Base-by-base conservation (phyloP, 2,329 filamentous ascomycete genomes). In the Trichoderma sp. region DNA sequence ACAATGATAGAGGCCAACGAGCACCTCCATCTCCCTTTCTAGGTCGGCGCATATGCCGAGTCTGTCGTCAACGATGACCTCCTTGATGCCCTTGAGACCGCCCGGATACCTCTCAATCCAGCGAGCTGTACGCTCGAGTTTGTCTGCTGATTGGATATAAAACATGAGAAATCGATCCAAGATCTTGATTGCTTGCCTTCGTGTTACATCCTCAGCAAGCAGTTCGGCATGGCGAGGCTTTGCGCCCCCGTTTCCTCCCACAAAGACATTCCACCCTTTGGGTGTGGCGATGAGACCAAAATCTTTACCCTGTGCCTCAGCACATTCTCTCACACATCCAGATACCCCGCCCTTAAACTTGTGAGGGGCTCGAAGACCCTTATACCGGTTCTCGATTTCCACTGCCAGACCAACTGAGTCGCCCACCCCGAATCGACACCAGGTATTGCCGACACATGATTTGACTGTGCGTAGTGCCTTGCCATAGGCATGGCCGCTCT, bases 361-460 rank as follows among this genome's bases (percentile, higher is more conserved):
- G 79, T 97, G 94, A 10, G 94, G 94, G 18, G 86, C 86, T n/a
- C 94, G 88, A 69, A 97, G 91, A 75, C 91, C 93, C 85, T 97
- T 97, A 81, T 97, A 97, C 56, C 94, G 88, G 81, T 97, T 92
- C 79, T 97, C 94, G 0, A 97, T 81, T 4, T 93, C 86, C 18
- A 97, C 90, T 0, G 94, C 94, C 90, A 97, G 92, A 13, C 94
- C 94, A 0, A 97, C 94, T 78, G 91, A 94, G 80, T 97, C 94
- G 32, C 93, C 92, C 67, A 97, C 90, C 65, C 94, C 94, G 75
- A 90, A 97, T 1, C 94, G 86, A 76, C 94, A 97, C 94, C 94
- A 97, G 1, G 93, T 94, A 0, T 91, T 94, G 26, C 94, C 94
- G 0, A 97, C 94, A 74, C 94, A 97, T 70, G 91, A 93, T 85